phyloP scores from a whole-genome alignment of 75 land plant species.

The Cunninghamia lanceolata region DNA sequence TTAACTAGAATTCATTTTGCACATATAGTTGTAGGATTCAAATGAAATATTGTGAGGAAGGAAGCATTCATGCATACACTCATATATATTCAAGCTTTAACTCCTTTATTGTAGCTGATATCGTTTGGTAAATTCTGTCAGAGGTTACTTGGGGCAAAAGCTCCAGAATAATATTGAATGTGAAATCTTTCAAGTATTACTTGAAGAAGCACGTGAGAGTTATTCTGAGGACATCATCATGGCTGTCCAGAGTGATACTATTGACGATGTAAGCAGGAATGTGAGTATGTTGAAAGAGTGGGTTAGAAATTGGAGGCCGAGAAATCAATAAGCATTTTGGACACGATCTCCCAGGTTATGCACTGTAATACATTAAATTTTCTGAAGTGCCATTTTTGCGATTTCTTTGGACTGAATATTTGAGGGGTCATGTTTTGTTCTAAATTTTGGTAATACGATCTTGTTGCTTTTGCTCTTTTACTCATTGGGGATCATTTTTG shows the following conservation, averaged over 20 bases:
- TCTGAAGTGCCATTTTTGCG: neutral
- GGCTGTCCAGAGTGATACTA: slow-evolving; percentile 59
- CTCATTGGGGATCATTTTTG: neutral
- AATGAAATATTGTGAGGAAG: neutral
- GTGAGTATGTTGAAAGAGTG: slow-evolving; percentile 63
- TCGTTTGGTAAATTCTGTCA: slow-evolving; percentile 13
- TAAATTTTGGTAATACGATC: neutral
- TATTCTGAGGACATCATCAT: slow-evolving; percentile 66
- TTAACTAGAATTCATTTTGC: slow-evolving; percentile 4
- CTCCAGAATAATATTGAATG: slow-evolving; percentile 90
- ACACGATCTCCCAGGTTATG: neutral
- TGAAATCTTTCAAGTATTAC: slow-evolving; percentile 87
- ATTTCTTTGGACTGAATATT: neutral
- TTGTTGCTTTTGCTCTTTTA: neutral
- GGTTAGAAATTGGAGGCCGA: slow-evolving; percentile 62
- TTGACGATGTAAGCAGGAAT: slow-evolving; percentile 80
- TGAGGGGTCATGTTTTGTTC: neutral
- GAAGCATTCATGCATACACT: neutral
- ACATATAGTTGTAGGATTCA: neutral
- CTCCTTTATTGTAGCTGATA: neutral
- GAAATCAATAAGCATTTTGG: neutral
- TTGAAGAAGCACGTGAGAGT: slow-evolving; percentile 84
- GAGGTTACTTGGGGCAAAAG: slow-evolving; percentile 79
- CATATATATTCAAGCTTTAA: neutral
- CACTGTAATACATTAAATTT: neutral